These are phyloP conservation scores for Rhizopogon parksii DNA, from an alignment of 1,284 basidiomycete species.

Conservation along the genomic window DNA sequence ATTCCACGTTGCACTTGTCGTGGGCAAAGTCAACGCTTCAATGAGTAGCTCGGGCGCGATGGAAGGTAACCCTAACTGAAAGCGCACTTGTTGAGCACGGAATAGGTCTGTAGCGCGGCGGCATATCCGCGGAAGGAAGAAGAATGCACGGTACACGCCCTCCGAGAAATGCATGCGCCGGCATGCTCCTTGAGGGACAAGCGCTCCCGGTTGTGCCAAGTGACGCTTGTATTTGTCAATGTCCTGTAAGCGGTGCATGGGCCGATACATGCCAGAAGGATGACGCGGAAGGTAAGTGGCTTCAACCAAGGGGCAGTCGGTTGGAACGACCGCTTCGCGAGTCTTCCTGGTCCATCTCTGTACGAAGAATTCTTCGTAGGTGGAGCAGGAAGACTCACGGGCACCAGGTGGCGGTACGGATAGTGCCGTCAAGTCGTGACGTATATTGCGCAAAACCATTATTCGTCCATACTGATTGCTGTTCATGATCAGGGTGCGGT, in stretches of 20 bases:
- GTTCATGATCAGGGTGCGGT: conserved; percentile 46
- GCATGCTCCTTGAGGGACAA: conserved; percentile 52
- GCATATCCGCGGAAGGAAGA: conserved; percentile 58
- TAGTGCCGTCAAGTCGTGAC: conserved; percentile 56
- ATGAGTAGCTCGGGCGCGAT: conserved; percentile 52
- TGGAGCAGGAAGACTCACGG: conserved; percentile 39
- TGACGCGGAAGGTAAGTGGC: conserved; percentile 36
- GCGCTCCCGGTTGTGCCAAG: conserved; percentile 26
- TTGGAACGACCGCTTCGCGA: conserved; percentile 37
- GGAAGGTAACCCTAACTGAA: conserved; percentile 50
- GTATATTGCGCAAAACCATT: conserved; percentile 48
- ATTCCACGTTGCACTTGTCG: conserved; percentile 52
- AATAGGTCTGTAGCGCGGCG: conserved; percentile 59
- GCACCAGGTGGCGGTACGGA: conserved; percentile 46
- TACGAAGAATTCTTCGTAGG: conserved; percentile 56
- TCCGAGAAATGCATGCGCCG: conserved; percentile 43
- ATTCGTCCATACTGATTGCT: conserved; percentile 48
- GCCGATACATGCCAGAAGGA: conserved; percentile 37
- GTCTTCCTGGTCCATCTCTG: conserved; percentile 46
- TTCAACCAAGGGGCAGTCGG: conserved; percentile 56
- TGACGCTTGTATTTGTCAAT: conserved; percentile 16
- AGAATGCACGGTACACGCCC: conserved; percentile 43
- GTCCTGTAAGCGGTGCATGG: conserved; percentile 22
- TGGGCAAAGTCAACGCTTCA: conserved; percentile 70
- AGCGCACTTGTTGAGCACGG: conserved; percentile 45